Evolutionary conservation across 2,329 filamentous ascomycete species (phyloP).

Genomic region (Alternaria panax): DNA sequence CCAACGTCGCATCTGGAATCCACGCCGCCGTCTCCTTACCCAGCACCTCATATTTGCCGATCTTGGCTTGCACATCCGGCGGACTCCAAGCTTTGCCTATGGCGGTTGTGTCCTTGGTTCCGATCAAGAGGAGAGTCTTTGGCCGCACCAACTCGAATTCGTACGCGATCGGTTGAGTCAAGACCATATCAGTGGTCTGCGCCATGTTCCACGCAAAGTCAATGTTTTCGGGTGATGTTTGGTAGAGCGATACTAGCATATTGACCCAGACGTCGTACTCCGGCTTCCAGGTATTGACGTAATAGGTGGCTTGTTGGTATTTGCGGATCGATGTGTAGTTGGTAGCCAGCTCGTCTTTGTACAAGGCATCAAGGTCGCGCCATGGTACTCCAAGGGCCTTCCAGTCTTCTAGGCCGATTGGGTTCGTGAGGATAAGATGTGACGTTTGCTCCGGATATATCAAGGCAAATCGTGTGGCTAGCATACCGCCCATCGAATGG

Average conservation of each 20-base stretch:
- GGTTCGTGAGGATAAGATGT: slow-evolving; percentile 59
- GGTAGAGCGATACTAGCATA: slow-evolving; percentile 63
- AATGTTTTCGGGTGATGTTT: slow-evolving; percentile 48
- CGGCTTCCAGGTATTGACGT: slow-evolving; percentile 54
- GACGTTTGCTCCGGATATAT: slow-evolving; percentile 57
- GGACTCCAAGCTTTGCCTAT: slow-evolving; percentile 61
- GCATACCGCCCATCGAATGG: slow-evolving; percentile 65
- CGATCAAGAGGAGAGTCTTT: slow-evolving; percentile 60
- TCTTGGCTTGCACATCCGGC: slow-evolving; percentile 29
- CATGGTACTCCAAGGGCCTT: slow-evolving; percentile 42
- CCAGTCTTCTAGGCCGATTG: slow-evolving; percentile 65
- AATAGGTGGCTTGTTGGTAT: slow-evolving; percentile 41
- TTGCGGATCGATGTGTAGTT: slow-evolving; percentile 36
- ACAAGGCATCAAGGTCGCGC: slow-evolving; percentile 28
- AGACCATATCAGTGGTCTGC: slow-evolving; percentile 62
- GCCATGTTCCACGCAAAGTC: slow-evolving; percentile 59
- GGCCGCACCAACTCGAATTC: slow-evolving; percentile 58
- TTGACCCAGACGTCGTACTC: slow-evolving; percentile 63
- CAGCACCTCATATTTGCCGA: slow-evolving; percentile 61
- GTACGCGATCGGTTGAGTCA: slow-evolving; percentile 61
- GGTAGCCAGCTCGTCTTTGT: slow-evolving; percentile 27
- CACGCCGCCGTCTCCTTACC: slow-evolving; percentile 55
- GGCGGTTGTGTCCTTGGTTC: slow-evolving; percentile 62
- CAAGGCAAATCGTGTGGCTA: slow-evolving; percentile 60
- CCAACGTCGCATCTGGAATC: slow-evolving; percentile 55